Evolutionary conservation across 2,329 filamentous ascomycete genomes (phyloP), one percentile per base, ranked within the genome.

Genomic region (Aureobasidium mangrovei): DNA sequence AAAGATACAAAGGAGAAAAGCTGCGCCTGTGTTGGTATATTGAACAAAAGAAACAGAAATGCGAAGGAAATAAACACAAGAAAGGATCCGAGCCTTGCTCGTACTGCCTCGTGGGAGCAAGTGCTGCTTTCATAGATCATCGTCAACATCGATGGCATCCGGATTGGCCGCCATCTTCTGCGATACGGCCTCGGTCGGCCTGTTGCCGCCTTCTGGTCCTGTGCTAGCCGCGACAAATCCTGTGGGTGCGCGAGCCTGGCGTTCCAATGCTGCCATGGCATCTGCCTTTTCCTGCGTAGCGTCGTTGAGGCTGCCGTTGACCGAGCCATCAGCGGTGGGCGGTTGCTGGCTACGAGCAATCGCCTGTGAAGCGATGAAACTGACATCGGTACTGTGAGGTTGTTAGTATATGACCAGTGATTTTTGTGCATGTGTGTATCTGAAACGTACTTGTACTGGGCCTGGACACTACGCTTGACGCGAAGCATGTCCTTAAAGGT

Each of bases 401-500:
- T 41, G 63, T 76, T 67, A 76, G 72, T 59, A 59, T 56, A 31
- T 44, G 35, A 12, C 6, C 10, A 7, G 4, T 24, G 5, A 28
- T n/a, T 27, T 18, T 43, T 33, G 33, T 12, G 18, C 18, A 27
- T 29, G 12, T 45, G 24, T 2, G 36, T 36, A 18, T 18, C 18
- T 9, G 39, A 38, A 43, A 72, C 76, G 65, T 78, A 82, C 79
- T 97, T 97, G 77, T 94, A 98, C 73, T 96, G 88, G 52, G 93
- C 91, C 70, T 96, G 90, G 9, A 98, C 93, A 70, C 89, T 95
- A 67, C 93, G 79, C 78, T 97, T 98, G 76, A 98, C 90, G 31
- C 93, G 85, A 59, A 97, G 77, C 93, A 98, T 98, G 69, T 98
- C 93, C 75, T 95, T 96, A 78, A 94, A 98, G 0, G 94, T 98